Conservation (phyloP, 2,329 filamentous ascomycete species). For the Aspergillus amoenus region DNA sequence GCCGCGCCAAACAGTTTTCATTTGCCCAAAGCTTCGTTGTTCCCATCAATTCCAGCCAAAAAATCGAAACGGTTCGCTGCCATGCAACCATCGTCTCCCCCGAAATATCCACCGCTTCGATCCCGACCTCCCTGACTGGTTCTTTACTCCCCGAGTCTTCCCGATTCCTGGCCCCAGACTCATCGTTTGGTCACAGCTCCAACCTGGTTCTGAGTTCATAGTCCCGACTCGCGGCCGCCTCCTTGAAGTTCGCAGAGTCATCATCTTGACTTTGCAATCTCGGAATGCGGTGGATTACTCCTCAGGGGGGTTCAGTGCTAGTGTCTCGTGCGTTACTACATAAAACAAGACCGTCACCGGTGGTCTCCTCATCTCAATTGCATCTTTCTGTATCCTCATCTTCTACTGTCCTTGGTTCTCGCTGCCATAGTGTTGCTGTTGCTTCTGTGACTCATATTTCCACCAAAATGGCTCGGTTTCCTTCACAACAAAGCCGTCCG, state of each 20-base stretch:
- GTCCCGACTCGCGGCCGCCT: constrained; percentile 18
- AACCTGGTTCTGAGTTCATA: constrained; percentile 17
- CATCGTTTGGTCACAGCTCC: constrained; percentile 11
- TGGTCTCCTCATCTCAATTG: constrained; percentile 11
- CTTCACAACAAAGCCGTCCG: constrained; percentile 35
- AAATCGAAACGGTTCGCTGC: constrained; percentile 21
- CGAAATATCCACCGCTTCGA: constrained; percentile 22
- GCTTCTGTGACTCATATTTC: constrained; percentile 24
- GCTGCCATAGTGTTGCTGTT: constrained; percentile 19
- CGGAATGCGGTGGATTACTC: constrained; percentile 36
- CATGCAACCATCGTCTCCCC: constrained; percentile 20
- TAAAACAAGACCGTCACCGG: constrained; percentile 31
- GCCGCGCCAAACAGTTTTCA: constrained; percentile 11
- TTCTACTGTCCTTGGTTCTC: constrained; percentile 16
- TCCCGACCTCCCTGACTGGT: constrained; percentile 23
- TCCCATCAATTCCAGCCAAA: constrained; percentile 12
- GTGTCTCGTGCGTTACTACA: constrained; percentile 24
- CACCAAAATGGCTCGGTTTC: constrained; percentile 36
- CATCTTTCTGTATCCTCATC: constrained; percentile 19
- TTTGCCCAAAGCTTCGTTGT: constrained; percentile 25
- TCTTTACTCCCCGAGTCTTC: constrained; percentile 23
- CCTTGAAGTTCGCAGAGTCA: constrained; percentile 19
- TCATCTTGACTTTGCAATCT: constrained; percentile 55
- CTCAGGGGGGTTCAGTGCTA: constrained; percentile 34
- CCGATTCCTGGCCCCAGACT: constrained; percentile 22